Conservation (phyloP, 2,329 filamentous ascomycete genomes). For the Elsinoe fawcettii region DNA sequence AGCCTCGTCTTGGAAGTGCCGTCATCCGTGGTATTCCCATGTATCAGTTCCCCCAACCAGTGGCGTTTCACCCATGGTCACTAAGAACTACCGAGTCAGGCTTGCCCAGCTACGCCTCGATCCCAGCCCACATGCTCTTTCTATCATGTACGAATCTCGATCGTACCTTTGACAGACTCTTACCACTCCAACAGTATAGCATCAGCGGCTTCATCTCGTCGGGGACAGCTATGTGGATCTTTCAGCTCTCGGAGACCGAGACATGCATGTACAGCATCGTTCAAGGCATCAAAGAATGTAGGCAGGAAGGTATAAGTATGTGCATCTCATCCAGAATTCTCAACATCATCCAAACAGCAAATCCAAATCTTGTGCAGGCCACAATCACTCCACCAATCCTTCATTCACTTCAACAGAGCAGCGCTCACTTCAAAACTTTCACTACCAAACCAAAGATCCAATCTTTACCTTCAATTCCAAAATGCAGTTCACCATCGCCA, state of each 20-base stretch:
- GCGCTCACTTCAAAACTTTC: background rate
- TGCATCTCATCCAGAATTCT: background rate
- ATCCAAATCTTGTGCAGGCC: conserved; percentile 4
- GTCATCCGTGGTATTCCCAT: background rate
- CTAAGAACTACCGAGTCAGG: background rate
- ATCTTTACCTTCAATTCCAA: conserved; percentile 6
- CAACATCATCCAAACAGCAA: background rate
- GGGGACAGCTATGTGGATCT: background rate
- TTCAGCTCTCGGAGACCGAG: conserved; percentile 4
- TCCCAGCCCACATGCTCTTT: background rate
- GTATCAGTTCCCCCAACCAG: background rate
- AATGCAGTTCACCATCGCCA: conserved; percentile 2
- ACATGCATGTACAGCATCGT: background rate
- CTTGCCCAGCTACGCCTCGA: background rate
- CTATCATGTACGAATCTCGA: background rate
- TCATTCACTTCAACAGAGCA: background rate
- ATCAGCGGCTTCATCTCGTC: background rate
- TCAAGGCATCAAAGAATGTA: background rate
- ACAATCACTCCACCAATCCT: background rate
- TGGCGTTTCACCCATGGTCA: background rate
- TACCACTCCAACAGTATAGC: background rate
- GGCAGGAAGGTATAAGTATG: background rate
- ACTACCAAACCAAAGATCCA: background rate
- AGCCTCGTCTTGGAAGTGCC: background rate
- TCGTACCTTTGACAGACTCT: background rate